Conservation (phyloP, 164 flowering plant species). For the Vitis vinifera region ASM3070453v1 NC_081812.1:22650501-22651000, state of each 20-base stretch:
- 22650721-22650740: not conserved
- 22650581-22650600: constrained; percentile 97
- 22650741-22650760: constrained; percentile 1
- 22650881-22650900: not conserved
- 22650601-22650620: constrained; percentile 98
- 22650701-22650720: not conserved
- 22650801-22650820: constrained; percentile 98
- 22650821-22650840: constrained; percentile 96
- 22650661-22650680: constrained; percentile 68
- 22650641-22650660: constrained; percentile 99
- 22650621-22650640: constrained; percentile 99
- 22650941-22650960: not conserved
- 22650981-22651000: not conserved
- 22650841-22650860: constrained; percentile 51
- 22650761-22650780: constrained; percentile 66
- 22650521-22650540: not conserved
- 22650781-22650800: constrained; percentile 98
- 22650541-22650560: constrained; percentile 50
- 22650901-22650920: not conserved
- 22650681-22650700: not conserved
- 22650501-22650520: not conserved
- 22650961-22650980: not conserved
- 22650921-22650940: not conserved
- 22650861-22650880: not conserved
- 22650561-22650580: constrained; percentile 94